Conservation (phyloP, 2,329 filamentous ascomycete species). For the Monilinia laxa region DNA sequence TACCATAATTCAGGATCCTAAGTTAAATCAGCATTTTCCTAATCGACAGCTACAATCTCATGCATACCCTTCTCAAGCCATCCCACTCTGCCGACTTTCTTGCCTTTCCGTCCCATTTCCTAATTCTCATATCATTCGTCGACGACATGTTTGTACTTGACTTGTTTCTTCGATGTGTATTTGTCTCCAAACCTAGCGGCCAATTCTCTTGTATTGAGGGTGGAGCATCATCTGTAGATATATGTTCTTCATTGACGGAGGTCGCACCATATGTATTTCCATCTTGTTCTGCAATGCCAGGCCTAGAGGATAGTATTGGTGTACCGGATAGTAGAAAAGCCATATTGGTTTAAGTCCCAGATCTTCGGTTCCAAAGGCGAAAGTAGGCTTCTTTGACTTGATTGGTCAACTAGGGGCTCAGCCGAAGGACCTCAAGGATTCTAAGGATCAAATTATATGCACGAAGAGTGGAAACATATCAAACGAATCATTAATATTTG, state of each 20-base stretch:
- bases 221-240: background rate
- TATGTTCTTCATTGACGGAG: slow-evolving; percentile 11
- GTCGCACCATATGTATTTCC: slow-evolving; percentile 8
- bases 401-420: slow-evolving; percentile 4
- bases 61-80: slow-evolving; percentile 46
- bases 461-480: slow-evolving; percentile 4
- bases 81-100: slow-evolving; percentile 45
- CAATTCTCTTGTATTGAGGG: slow-evolving; percentile 18
- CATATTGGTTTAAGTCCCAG: background rate
- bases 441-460: slow-evolving; percentile 3
- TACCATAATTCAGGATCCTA: slow-evolving; percentile 74
- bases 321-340: background rate
- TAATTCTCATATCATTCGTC: slow-evolving; percentile 34
- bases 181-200: slow-evolving; percentile 16
- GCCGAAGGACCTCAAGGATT: background rate
- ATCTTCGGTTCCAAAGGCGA: background rate
- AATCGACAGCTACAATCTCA: background rate
- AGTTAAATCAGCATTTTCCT: slow-evolving; percentile 19
- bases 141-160: slow-evolving; percentile 21
- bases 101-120: slow-evolving; percentile 43
- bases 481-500: slow-evolving; percentile 3
- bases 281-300: background rate
- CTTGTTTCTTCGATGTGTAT: background rate
- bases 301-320: background rate
- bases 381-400: slow-evolving; percentile 13